phyloP scores from a whole-genome alignment of 148 eudicot species.

The Camellia granthamiana region DNA sequence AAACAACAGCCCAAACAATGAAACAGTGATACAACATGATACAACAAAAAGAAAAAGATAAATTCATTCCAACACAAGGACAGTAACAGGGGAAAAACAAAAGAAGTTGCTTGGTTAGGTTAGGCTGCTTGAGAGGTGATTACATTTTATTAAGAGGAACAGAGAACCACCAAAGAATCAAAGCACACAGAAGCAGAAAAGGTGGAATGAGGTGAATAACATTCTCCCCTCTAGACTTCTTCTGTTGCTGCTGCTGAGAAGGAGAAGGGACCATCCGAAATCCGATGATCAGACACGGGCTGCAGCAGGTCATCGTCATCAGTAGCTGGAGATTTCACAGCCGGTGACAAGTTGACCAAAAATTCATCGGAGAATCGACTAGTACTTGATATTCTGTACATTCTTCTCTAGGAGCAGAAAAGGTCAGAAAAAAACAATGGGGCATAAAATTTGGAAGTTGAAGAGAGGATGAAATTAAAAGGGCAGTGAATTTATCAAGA shows the following conservation, averaged over 20 bases:
- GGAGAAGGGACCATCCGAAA: constrained; percentile 12
- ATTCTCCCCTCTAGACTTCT: constrained; percentile 24
- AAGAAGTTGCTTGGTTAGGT: background rate
- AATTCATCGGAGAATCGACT: constrained; percentile 38
- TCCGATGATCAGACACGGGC: constrained; percentile 13
- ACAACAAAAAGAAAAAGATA: background rate
- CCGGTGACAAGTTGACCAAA: constrained; percentile 27
- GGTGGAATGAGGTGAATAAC: constrained; percentile 54
- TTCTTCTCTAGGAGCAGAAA: constrained; percentile 7
- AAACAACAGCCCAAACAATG: background rate
- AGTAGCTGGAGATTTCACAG: constrained; percentile 5
- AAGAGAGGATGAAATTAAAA: background rate
- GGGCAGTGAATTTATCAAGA: background rate
- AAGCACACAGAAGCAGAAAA: constrained; percentile 39
- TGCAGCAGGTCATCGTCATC: constrained; percentile 5
- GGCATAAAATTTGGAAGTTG: background rate
- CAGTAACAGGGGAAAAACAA: background rate
- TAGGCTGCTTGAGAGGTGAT: background rate
- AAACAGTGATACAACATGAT: background rate
- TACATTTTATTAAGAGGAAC: constrained; percentile 8
- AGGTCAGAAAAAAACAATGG: background rate
- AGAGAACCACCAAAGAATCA: constrained; percentile 53
- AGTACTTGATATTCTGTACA: constrained; percentile 43
- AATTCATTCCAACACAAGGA: background rate
- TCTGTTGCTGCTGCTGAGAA: background rate